Conservation (phyloP, 805 yeast genomes). For the Ogataea populi-albae region DNA sequence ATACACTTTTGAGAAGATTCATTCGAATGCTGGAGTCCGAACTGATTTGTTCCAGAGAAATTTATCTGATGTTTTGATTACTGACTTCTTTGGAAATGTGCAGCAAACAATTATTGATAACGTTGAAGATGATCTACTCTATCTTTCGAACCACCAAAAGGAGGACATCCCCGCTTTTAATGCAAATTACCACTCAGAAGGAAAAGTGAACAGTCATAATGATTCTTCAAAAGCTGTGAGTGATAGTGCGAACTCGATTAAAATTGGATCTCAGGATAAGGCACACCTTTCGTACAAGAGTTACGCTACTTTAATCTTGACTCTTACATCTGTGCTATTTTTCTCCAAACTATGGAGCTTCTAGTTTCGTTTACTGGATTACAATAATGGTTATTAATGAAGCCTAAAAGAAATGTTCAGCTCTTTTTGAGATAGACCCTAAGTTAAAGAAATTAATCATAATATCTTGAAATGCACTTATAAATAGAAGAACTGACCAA, state of each 20-base stretch:
- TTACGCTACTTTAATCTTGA: neutral
- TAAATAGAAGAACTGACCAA: no score
- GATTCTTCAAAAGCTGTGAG: constrained; percentile 3
- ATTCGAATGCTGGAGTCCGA: constrained; percentile 91
- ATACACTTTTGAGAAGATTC: constrained; percentile 81
- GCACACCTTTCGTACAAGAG: neutral
- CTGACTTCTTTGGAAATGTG: constrained; percentile 93
- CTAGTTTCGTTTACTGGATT: no score
- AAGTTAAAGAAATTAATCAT: no score
- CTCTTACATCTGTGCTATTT: constrained; percentile 1
- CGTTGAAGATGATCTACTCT: constrained; percentile 47
- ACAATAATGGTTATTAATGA: no score
- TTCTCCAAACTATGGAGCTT: constrained; percentile 8
- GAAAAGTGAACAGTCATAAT: constrained; percentile 1
- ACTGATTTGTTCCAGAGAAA: constrained; percentile 73
- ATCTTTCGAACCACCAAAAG: constrained; percentile 35
- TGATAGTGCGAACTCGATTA: constrained; percentile 9
- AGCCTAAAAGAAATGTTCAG: no score
- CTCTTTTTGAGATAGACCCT: no score
- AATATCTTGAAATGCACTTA: no score
- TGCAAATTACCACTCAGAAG: neutral
- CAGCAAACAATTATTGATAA: constrained; percentile 66
- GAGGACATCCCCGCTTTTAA: constrained; percentile 17
- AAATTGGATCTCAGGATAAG: constrained; percentile 8
- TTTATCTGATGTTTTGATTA: constrained; percentile 65